phyloP scores from a whole-genome alignment of 176 grass and related monocot genomes.

The Carex pumila region DNA sequence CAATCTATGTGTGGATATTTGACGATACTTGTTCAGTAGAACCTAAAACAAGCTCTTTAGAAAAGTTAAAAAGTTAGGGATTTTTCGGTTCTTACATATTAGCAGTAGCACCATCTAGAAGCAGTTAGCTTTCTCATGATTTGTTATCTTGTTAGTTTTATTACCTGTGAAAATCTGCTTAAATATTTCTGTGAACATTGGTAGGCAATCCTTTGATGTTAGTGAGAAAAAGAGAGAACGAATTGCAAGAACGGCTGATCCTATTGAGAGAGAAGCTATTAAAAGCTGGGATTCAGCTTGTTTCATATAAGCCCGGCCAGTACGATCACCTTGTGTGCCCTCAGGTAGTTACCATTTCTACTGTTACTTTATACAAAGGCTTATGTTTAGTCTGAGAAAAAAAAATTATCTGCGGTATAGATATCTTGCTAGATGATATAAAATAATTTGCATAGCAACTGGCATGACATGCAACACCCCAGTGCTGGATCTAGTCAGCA shows the following conservation, averaged over 20 bases:
- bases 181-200: constrained; percentile 1
- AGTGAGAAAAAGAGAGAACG: constrained; percentile 3
- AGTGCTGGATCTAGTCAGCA: not conserved
- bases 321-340: constrained; percentile 39
- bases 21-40: not conserved
- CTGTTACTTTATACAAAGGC: not conserved
- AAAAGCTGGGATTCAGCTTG: constrained; percentile 41
- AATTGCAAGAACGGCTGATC: constrained; percentile 17
- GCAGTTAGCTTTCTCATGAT: not conserved
- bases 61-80: not conserved
- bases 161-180: not conserved
- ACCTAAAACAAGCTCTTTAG: not conserved
- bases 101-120: not conserved
- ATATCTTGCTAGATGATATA: not conserved
- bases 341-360: constrained; percentile 21
- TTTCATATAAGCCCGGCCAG: constrained; percentile 29
- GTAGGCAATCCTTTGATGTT: not conserved
- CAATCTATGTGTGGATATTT: not conserved
- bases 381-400: not conserved
- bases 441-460: constrained; percentile 5
- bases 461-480: not conserved
- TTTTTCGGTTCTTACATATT: not conserved
- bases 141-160: not conserved
- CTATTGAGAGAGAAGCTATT: constrained; percentile 34
- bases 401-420: not conserved